Conservation (phyloP, 2,329 filamentous ascomycete genomes). For the Trematosphaeria pertusa region DNA sequence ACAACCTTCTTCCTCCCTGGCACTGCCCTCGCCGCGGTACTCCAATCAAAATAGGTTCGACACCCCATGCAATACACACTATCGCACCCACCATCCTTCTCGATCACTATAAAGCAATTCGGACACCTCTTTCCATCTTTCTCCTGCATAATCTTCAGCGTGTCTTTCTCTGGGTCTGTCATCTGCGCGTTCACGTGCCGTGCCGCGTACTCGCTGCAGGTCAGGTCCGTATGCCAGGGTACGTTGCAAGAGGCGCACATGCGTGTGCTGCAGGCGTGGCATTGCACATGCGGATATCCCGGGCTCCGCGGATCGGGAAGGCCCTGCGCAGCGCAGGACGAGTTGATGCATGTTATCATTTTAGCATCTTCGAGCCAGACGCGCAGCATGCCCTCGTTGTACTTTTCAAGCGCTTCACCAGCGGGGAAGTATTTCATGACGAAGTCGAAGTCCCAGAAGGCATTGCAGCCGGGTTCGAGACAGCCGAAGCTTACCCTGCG, state of each 20-base stretch:
- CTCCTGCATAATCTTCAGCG: constrained; percentile 29
- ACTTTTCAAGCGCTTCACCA: constrained; percentile 24
- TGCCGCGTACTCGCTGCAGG: constrained; percentile 30
- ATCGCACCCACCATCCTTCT: constrained; percentile 39
- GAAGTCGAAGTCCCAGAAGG: constrained; percentile 24
- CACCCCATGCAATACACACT: constrained; percentile 33
- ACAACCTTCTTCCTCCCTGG: constrained; percentile 22
- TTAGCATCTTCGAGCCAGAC: constrained; percentile 25
- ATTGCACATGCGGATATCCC: constrained; percentile 36
- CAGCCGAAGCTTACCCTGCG: constrained; percentile 27
- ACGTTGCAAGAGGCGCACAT: constrained; percentile 30
- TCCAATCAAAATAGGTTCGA: constrained; percentile 36
- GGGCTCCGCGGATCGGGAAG: constrained; percentile 21
- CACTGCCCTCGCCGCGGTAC: constrained; percentile 28
- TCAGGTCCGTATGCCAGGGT: constrained; percentile 32
- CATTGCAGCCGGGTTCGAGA: constrained; percentile 29
- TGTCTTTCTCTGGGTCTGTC: constrained; percentile 28
- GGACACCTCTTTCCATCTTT: constrained; percentile 38
- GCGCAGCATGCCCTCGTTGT: constrained; percentile 32
- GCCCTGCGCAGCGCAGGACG: constrained; percentile 20
- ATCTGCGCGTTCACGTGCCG: constrained; percentile 26
- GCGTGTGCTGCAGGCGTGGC: constrained; percentile 24
- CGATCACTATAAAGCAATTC: constrained; percentile 38
- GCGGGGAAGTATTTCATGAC: constrained; percentile 29
- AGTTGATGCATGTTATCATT: constrained; percentile 23